Base-by-base conservation (phyloP, 2,329 filamentous ascomycete species). In the Claviceps sp. region DNA sequence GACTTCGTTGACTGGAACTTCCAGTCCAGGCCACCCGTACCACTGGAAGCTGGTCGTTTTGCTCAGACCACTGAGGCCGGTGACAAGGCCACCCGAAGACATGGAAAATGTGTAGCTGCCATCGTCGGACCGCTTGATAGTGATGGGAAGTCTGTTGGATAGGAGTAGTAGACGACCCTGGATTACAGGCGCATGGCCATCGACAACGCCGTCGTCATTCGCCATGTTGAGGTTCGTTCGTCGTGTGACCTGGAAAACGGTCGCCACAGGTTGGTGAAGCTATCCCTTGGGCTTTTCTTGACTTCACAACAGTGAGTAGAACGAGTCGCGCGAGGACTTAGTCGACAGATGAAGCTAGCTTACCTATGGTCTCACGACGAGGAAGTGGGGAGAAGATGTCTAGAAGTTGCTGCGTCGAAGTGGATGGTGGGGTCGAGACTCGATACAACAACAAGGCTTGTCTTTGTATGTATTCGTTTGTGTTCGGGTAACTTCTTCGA, bases 21-120 rank as follows among this genome's bases (percentile, higher is more conserved):
- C 88, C 48, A 95, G 72, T 40, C 93, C 93, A 1, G 93, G 90
- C 91, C 93, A 97, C 59, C 93, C 93, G 70, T 97, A 97, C 93
- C 93, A 98, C 68, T 93, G 87, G 70, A 97, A 97, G 59, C 84
- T 91, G 26, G 88, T 95, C 37, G 88, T 86, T 71, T 96, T 96
- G 61, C 87, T 85, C 54, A 97, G 73, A 26, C 93, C 93, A 59
- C 88, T 95, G 55, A 98, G 76, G 20, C 93, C 93, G 49, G 88
- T 95, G 62, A 97, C 93, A 42, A 98, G 79, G 42, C 93, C 93
- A 53, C 93, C 93, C 2, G 93, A 97, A 47, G 91, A 97, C 87
- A 96, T 95, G 66, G 86, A 88, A 69, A 95, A 95, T 63, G 84
- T 80, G 73, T 95, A 98, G 67, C 85, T 85, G 62, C 88, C 90